Evolutionary conservation across 305 asterid species (phyloP).

Genomic region (Fraxinus floribunda): DNA sequence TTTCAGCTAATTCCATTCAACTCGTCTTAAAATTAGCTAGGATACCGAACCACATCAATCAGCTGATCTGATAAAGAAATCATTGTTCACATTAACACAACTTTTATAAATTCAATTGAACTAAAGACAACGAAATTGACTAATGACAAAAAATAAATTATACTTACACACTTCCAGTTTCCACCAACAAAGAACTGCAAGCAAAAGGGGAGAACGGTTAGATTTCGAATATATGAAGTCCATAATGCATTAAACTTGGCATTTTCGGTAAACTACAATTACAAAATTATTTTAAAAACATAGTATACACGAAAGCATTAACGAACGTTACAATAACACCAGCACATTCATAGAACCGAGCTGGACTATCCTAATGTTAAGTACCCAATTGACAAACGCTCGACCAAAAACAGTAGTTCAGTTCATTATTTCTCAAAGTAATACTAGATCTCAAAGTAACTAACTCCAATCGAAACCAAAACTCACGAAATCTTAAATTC

Average conservation of each 20-base stretch:
- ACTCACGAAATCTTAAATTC: background rate
- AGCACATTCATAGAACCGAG: background rate
- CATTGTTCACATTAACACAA: background rate
- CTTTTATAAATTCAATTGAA: background rate
- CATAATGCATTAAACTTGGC: background rate
- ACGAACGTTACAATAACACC: background rate
- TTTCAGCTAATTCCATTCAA: background rate
- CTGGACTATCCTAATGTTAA: background rate
- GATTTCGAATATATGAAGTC: constrained; percentile 13
- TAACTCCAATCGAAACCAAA: background rate
- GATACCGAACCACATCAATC: background rate
- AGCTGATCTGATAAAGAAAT: constrained; percentile 7
- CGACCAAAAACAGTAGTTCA: background rate
- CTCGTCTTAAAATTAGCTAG: background rate
- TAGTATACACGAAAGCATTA: background rate
- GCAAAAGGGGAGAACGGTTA: constrained; percentile 23
- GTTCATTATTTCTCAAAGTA: background rate
- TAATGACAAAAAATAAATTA: background rate
- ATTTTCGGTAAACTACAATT: background rate
- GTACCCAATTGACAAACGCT: background rate
- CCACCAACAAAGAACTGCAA: constrained; percentile 98
- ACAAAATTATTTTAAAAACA: background rate
- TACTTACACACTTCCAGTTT: constrained; percentile 96
- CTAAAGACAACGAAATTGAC: background rate
- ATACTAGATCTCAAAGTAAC: constrained; percentile 29